Base-by-base conservation (phyloP, 2,329 filamentous ascomycete species). In the Coniella vitis region DNA sequence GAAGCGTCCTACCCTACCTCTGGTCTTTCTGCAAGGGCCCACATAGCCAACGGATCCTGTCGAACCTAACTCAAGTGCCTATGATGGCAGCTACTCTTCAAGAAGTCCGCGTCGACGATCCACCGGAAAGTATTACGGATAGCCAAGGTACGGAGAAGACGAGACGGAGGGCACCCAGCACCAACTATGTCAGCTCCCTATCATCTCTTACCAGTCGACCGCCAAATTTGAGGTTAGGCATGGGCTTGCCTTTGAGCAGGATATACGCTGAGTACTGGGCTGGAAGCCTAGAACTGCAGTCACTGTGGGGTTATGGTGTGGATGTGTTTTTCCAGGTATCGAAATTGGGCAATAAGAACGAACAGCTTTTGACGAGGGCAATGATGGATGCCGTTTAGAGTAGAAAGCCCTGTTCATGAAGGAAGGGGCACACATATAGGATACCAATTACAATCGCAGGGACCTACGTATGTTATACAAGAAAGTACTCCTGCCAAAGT, bases 231-330 rank as follows among this genome's bases (percentile, higher is more conserved):
- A 80, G 89, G 10, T 75, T 98, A 1, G 93, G 93, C 4, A 95
- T 98, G 77, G 93, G 93, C 1, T 68, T 98, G 45, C 93, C 93
- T 0, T 83, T 98, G 69, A 95, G 90, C 60, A 81, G 89, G 54
- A 87, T 97, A 3, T 98, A 97, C 66, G 90, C 91, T 22, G 91
- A 97, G 67, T 97, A 97, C 66, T 98, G 93, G 93, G 93, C 93
- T 3, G 93, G 93, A 20, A 93, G 81, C 59, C 71, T 98, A 8
- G 87, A 95, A 60, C 67, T 97, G 51, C 91, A 97, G 64, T 96
- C 87, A 61, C 71, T 98, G 7, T 91, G 96, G 63, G 94, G 93
- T 1, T 97, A 96, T 63, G 93, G 93, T 13, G 89, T 94, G 7
- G 93, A 98, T 69, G 90, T 87, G 0, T 98, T 98, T 62, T 69